Conservation (phyloP, 306 rosid species). For the Trifolium repens region DNA sequence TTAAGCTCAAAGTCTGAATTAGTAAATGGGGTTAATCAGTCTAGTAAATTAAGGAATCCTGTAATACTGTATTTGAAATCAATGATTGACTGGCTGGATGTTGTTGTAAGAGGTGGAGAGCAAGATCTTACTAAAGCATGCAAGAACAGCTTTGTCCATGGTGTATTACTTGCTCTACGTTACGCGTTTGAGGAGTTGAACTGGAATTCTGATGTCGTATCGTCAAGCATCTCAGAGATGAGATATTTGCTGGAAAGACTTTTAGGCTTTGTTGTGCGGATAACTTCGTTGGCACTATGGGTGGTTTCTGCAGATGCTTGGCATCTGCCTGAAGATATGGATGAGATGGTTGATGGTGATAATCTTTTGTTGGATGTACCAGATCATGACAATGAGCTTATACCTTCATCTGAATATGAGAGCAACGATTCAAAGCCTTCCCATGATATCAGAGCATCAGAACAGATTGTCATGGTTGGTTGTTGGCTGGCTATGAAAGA, state of each 20-base stretch:
- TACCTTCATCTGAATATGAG: slow-evolving; percentile 54
- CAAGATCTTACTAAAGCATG: slow-evolving; percentile 87
- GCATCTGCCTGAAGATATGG: slow-evolving; percentile 92
- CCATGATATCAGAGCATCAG: slow-evolving; percentile 64
- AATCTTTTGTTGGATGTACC: slow-evolving; percentile 64
- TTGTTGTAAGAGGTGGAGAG: slow-evolving; percentile 74
- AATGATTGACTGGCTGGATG: slow-evolving; percentile 84
- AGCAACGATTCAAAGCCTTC: slow-evolving; percentile 51
- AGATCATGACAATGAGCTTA: slow-evolving; percentile 51
- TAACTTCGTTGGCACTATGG: slow-evolving; percentile 90
- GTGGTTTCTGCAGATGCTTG: slow-evolving; percentile 99
- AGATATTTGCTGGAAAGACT: slow-evolving; percentile 70
- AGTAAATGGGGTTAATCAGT: slow-evolving; percentile 49
- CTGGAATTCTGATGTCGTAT: slow-evolving; percentile 65
- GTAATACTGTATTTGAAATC: slow-evolving; percentile 73
- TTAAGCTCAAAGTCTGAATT: slow-evolving; percentile 47
- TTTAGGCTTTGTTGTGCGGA: slow-evolving; percentile 76
- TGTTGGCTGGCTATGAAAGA: slow-evolving; percentile 99
- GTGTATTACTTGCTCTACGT: slow-evolving; percentile 83
- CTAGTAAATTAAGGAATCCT: slow-evolving; percentile 53
- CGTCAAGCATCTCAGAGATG: slow-evolving; percentile 64
- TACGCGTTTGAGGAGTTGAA: slow-evolving; percentile 95
- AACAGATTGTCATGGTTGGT: slow-evolving; percentile 96
- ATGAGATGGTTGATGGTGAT: slow-evolving; percentile 74
- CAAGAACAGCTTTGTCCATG: slow-evolving; percentile 92